Base-by-base conservation (phyloP, 208 protist species). In the Crithidia mellificae region DNA sequence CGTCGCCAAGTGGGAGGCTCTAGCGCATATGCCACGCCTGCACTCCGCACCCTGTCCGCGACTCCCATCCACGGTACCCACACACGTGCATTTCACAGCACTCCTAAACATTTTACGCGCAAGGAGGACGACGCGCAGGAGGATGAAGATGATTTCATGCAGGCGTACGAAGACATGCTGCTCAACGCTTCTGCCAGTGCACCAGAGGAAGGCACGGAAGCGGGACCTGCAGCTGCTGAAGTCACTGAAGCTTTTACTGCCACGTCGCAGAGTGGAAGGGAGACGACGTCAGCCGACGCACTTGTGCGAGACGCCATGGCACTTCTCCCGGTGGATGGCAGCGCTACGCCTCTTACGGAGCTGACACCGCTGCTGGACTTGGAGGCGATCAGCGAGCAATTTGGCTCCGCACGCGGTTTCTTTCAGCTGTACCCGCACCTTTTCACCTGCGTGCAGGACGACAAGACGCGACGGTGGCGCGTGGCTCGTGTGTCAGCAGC, bases 91-190 rank as follows among this genome's bases (percentile, higher is more conserved):
- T 38, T 38, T 11, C 11, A 38, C 34, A 38, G 34, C 11, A 38
- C n/a, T n/a, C n/a, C n/a, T n/a, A n/a, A 63, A 43, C 2, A 32
- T n/a, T 20, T n/a, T n/a, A 49, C 12, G 14, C 36, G 6, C 30
- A 25, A 15, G n/a, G n/a, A n/a, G n/a, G 15, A 25, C 41, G 46
- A 8, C 9, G 12, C 30, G 17, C 3, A 36, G 7, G 47, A 25
- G 7, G 49, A 14, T 12, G 63, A 77, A 6, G 55, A 59, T 19
- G 72, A 78, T 43, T 83, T 78, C 34, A 72, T 90, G 25, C 80
- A 89, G 43, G 88, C 81, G 8, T 93, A 91, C 66, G 88, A 93
- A 55, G 77, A 79, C 6, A 44, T 93, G 14, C 68, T 93, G 29
- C 29, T 91, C 14, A 57, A 78, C 44, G 62, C 62, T 0, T 51